Evolutionary conservation across 164 flowering plant genomes (phyloP).

Genomic region (Vitis cinerea): DNA sequence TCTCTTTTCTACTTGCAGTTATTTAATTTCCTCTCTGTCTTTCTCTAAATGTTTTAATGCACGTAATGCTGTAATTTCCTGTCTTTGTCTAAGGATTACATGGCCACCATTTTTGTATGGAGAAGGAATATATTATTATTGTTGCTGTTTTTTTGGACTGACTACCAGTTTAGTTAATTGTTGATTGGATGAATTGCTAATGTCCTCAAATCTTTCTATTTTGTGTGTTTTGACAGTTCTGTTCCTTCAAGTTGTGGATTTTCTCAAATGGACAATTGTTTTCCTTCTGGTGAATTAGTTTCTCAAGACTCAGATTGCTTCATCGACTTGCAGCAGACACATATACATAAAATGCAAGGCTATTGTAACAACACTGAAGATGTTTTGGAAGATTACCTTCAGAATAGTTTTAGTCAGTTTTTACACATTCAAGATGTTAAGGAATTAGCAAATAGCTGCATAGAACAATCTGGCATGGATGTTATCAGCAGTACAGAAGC

Average conservation of each 20-base stretch:
- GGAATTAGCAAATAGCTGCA: constrained; percentile 4
- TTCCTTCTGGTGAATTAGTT: constrained; percentile 8
- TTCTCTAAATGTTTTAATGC: no score
- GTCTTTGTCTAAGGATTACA: no score
- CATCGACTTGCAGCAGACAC: constrained; percentile 4
- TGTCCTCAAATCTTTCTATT: neutral
- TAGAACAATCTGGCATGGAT: constrained; percentile 6
- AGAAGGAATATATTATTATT: no score
- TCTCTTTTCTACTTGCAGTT: no score
- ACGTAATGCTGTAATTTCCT: no score
- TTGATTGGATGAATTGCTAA: neutral
- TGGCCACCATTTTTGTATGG: no score
- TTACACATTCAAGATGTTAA: constrained; percentile 27
- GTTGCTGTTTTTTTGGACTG: no score
- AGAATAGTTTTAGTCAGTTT: constrained; percentile 12
- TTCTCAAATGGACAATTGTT: constrained; percentile 12
- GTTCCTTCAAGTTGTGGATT: constrained; percentile 12
- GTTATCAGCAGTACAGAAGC: constrained; percentile 9
- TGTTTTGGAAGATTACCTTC: constrained; percentile 26
- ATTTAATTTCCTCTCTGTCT: no score
- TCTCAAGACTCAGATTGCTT: constrained; percentile 4
- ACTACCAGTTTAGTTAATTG: no score
- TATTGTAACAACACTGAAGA: neutral
- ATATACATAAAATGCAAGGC: neutral
- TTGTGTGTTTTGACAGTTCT: constrained; percentile 17